A percentile compares a stretch with the other conserved stretches of the same genome.
Conservation (phyloP, 106 monocot species). For the Dioscorea dumetorum region DNA sequence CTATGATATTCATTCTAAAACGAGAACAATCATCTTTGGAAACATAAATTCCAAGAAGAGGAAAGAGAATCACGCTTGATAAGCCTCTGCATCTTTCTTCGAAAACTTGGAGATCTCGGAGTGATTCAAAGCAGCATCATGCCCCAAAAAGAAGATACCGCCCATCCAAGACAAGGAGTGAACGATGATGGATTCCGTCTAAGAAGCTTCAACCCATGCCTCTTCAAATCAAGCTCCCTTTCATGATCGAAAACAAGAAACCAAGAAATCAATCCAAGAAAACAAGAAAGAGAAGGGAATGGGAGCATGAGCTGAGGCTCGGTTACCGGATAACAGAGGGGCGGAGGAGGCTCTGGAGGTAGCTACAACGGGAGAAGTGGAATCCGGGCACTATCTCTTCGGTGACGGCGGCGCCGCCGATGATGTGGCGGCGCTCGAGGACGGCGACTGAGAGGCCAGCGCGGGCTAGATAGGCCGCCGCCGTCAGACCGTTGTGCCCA, state of each 20-base stretch:
- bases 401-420: conserved; percentile 82
- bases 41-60: too few species aligned
- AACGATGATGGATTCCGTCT: conserved; percentile 14
- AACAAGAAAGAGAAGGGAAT: not conserved
- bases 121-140: conserved; percentile 8
- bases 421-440: conserved; percentile 53
- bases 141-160: conserved; percentile 13
- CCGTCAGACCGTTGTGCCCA: conserved; percentile 86
- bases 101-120: conserved; percentile 20
- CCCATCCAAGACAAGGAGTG: conserved; percentile 17
- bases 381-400: conserved; percentile 90
- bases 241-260: not conserved
- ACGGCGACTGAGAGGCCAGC: conserved; percentile 56
- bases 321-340: conserved; percentile 63
- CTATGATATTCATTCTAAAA: too few species aligned
- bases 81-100: conserved; percentile 51
- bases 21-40: too few species aligned
- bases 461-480: conserved; percentile 90
- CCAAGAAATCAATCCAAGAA: not conserved
- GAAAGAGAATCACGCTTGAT: conserved; percentile 28
- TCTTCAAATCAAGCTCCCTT: conserved; percentile 13
- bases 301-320: not conserved
- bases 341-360: conserved; percentile 92
- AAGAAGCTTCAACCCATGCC: conserved; percentile 17
- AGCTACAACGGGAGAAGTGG: conserved; percentile 90